Evolutionary conservation across 2,329 filamentous ascomycete species (phyloP).

Genomic region (Daldinia sp.): DNA sequence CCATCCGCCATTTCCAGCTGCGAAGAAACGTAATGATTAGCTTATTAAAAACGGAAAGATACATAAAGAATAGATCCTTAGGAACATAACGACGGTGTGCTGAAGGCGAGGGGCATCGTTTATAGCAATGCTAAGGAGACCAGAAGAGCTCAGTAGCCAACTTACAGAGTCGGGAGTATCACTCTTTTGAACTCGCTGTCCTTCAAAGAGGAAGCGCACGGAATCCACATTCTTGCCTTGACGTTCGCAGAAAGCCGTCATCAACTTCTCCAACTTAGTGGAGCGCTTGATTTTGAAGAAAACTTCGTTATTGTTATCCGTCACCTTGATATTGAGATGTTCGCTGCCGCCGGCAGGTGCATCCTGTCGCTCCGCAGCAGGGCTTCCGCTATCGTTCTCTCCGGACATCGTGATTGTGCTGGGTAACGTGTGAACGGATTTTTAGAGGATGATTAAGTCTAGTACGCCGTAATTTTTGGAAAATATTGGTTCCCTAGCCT

Average conservation of each 20-base stretch:
- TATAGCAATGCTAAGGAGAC: neutral
- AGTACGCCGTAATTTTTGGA: neutral
- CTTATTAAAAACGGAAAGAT: slow-evolving; percentile 22
- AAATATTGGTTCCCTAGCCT: slow-evolving; percentile 8
- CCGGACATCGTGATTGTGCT: slow-evolving; percentile 59
- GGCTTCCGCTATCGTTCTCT: slow-evolving; percentile 64
- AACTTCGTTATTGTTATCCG: slow-evolving; percentile 99
- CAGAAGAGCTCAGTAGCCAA: slow-evolving; percentile 44
- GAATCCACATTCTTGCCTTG: slow-evolving; percentile 88
- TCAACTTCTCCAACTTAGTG: slow-evolving; percentile 95
- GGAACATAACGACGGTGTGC: neutral
- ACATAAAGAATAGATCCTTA: neutral
- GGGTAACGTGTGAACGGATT: neutral
- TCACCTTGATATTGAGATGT: slow-evolving; percentile 99
- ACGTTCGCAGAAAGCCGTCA: slow-evolving; percentile 97
- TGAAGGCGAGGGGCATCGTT: neutral
- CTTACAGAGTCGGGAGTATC: slow-evolving; percentile 94
- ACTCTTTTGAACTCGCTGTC: slow-evolving; percentile 86
- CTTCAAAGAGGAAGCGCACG: slow-evolving; percentile 95
- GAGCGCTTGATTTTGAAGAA: slow-evolving; percentile 99
- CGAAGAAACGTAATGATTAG: slow-evolving; percentile 40
- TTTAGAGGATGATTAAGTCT: neutral
- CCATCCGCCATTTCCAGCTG: slow-evolving; percentile 98
- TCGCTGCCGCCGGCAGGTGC: slow-evolving; percentile 69
- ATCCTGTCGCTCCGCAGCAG: slow-evolving; percentile 56